Evolutionary conservation across 2,329 filamentous ascomycete genomes (phyloP).

Genomic region (Polytolypa hystricis): DNA sequence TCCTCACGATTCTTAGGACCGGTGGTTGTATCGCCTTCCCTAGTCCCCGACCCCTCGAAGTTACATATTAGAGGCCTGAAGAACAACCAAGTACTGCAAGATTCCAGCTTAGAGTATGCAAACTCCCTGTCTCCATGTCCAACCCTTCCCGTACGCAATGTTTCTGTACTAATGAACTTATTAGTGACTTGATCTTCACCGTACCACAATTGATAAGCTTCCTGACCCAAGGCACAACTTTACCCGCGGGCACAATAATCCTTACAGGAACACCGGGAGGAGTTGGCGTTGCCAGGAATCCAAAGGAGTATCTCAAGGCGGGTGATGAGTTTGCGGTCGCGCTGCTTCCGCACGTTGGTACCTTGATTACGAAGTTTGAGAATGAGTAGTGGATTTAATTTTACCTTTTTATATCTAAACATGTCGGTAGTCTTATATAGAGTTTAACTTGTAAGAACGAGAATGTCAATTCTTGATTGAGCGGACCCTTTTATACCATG

Average conservation of each 20-base stretch:
- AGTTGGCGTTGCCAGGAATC: constrained; percentile 30
- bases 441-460: too few species aligned
- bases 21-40: constrained; percentile 35
- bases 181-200: constrained; percentile 41
- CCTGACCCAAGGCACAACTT: constrained; percentile 31
- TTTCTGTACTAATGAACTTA: background rate
- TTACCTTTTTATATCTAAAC: too few species aligned
- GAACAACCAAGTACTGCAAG: constrained; percentile 44
- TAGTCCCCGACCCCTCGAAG: constrained; percentile 22
- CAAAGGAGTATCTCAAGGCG: constrained; percentile 32
- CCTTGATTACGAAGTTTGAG: constrained; percentile 11
- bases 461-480: too few species aligned
- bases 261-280: constrained; percentile 35
- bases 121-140: background rate
- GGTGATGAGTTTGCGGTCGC: constrained; percentile 41
- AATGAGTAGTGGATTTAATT: constrained; percentile 14
- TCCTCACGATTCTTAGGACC: too few species aligned
- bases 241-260: constrained; percentile 33
- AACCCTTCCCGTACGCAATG: background rate
- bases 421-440: too few species aligned
- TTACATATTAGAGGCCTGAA: constrained; percentile 28
- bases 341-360: constrained; percentile 33
- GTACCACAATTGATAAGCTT: constrained; percentile 35
- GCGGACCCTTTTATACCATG: too few species aligned
- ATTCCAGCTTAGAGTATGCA: constrained; percentile 33